Evolutionary conservation across 768 basidiomycete species (phyloP), one percentile per base, ranked within the genome.

Genomic region (Inosperma sp.): DNA sequence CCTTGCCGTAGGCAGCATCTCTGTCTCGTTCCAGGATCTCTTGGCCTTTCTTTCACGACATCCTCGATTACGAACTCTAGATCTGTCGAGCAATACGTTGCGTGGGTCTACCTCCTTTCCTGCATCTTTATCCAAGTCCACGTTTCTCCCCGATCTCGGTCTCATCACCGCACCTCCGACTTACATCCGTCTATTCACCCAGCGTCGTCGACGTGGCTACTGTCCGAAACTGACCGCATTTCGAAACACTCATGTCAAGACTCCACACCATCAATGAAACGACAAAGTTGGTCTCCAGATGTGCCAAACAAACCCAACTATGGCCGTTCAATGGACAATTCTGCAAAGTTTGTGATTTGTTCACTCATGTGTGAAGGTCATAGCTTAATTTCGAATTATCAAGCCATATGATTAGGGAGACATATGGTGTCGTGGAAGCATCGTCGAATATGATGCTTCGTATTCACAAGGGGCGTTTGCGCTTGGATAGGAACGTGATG

Each of bases 31-130:
- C 16, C n/a, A 12, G 3, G 47, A 48, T 51, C 29, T 48, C 43
- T 40, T 33, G 27, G 41, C 48, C 47, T 50, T 56, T 34, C 45
- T 51, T 27, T 30, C 33, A 49, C 58, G 55, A 37, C 22, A 33
- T 39, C 36, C 51, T 33, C 41, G 31, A 35, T 19, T 51, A 12
- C 45, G 26, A 17, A 16, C 19, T n/a, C 31, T 48, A n/a, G 26
- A 48, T 34, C 31, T 48, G 31, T 35, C 34, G 4, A 22, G 17
- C 13, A 27, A 37, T 37, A 25, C 30, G 19, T 34, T 29, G 7
- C 31, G 34, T 37, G 47, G 36, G 26, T n/a, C 17, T 16, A n/a
- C 17, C 16, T 17, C 47, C 17, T 39, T 39, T 8, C 14, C 12
- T 22, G 31, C n/a, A 21, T 21, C 16, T 4, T 25, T 25, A 19